Base-by-base conservation (phyloP, 1,139 yeast genomes). In the Fermentozyma sake region DNA sequence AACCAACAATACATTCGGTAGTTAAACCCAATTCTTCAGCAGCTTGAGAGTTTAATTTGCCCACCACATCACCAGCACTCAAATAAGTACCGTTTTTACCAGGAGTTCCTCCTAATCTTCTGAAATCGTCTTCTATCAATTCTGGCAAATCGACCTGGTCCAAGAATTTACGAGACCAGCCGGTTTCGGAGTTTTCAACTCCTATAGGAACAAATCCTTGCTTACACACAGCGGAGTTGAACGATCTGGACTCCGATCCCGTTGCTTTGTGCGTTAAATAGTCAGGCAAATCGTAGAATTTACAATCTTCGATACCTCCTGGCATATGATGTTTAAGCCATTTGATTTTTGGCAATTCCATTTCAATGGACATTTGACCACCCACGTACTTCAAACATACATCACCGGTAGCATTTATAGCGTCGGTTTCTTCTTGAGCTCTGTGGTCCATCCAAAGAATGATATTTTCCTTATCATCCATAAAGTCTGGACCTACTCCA, bases 381-480 rank as follows among this genome's bases (percentile, higher is more conserved):
- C 98, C 98, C 9, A 91, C 98, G 51, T 86, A 91, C 53, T 84
- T 81, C 47, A 91, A 70, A 37, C 84, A 73, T 46, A 74, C 76
- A 52, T 86, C 94, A 22, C 72, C 72, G 1, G 95, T 81, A 25
- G 80, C 76, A 55, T 89, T 89, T 55, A 91, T 87, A 30, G 65
- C 71, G 37, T 75, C 62, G 12, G 96, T 87, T 54, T 89, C 96
- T n/a, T 67, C 66, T n/a, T 69, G 78, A 1, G 98, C 96, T 41
- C 98, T 73, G 57, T 91, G 98, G 59, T 91, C 98, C 96, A 91
- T 89, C 97, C 98, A 91, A 34, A 91, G 61, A 29, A 91, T 78
- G 46, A 91, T 80, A 55, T 91, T 87, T 50, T 89, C 95, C 39
- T 72, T 72, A 22, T 63, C 44, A 46, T 85, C 79, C 21, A 59